Conservation (phyloP, 352 stramenopile species). For the Pythium diclinum region DNA sequence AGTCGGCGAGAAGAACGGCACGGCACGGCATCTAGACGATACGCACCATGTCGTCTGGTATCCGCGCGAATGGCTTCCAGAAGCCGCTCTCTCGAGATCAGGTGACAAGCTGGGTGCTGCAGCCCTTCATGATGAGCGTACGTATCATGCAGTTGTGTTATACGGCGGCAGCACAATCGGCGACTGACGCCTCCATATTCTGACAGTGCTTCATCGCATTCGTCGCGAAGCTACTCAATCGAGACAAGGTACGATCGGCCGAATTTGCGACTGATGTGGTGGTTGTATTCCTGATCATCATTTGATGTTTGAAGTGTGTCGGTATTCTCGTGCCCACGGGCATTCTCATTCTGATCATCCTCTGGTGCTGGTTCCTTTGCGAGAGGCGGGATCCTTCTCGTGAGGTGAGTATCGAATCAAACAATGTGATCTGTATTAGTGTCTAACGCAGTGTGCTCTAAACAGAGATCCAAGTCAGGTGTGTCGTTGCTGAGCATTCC, state of each 20-base stretch:
- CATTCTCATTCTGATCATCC: conserved; percentile 48
- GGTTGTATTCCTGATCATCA: background rate
- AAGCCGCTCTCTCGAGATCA: conserved; percentile 78
- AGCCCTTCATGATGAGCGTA: conserved; percentile 69
- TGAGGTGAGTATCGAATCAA: conserved; percentile 29
- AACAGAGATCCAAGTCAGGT: conserved; percentile 33
- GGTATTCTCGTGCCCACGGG: conserved; percentile 65
- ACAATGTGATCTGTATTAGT: background rate
- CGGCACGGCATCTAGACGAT: background rate
- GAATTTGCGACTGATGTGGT: background rate
- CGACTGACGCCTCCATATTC: background rate
- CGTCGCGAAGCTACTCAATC: conserved; percentile 49
- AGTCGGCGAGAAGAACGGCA: background rate
- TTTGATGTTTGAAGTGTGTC: conserved; percentile 38
- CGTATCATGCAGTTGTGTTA: background rate
- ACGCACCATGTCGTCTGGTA: conserved; percentile 7
- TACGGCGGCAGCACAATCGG: background rate
- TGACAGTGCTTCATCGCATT: conserved; percentile 53
- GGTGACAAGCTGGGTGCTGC: conserved; percentile 71
- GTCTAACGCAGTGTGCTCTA: background rate
- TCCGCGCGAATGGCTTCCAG: conserved; percentile 57
- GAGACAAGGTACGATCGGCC: conserved; percentile 51
- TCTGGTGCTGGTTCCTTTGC: conserved; percentile 67
- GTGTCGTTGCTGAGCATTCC: conserved; percentile 48
- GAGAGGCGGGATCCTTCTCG: conserved; percentile 58